Conservation (phyloP, 352 stramenopile species). For the Phytophthora brassicae region DNA sequence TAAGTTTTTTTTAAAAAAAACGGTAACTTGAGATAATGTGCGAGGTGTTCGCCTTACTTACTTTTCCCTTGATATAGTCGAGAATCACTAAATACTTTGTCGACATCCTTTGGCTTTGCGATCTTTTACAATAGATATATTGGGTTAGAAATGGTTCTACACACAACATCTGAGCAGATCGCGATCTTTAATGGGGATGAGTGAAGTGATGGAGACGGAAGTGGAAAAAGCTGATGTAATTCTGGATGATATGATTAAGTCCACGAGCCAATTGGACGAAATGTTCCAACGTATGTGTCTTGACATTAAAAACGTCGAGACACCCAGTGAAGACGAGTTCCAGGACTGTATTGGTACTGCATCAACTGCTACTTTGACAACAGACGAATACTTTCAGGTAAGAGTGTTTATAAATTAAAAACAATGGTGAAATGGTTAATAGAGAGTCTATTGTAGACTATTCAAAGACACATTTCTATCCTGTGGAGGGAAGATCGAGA, state of each 20-base stretch:
- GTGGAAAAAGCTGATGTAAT: no score
- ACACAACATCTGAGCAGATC: no score
- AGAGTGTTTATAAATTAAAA: neutral
- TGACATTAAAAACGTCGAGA: neutral
- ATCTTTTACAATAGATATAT: no score
- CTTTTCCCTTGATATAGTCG: constrained; percentile 22
- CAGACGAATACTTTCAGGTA: constrained; percentile 11
- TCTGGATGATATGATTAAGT: constrained; percentile 32
- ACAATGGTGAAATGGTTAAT: neutral
- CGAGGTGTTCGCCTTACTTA: constrained; percentile 17
- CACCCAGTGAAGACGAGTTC: no score
- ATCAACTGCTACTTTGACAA: neutral
- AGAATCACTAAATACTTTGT: no score
- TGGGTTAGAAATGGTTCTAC: no score
- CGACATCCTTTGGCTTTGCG: no score
- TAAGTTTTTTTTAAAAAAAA: constrained; percentile 2
- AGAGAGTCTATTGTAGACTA: constrained; percentile 6
- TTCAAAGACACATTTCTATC: no score
- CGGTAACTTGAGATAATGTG: constrained; percentile 1
- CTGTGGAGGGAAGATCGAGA: neutral
- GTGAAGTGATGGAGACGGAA: no score
- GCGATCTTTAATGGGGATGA: no score
- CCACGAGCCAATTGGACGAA: constrained; percentile 39
- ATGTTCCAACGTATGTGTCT: constrained; percentile 51
- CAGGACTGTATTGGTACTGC: constrained; percentile 7